Percentiles rank a stretch among this genome's conserved stretches.
phyloP scores from a whole-genome alignment of 352 stramenopile species.

The Thalassiosira sp. region DNA sequence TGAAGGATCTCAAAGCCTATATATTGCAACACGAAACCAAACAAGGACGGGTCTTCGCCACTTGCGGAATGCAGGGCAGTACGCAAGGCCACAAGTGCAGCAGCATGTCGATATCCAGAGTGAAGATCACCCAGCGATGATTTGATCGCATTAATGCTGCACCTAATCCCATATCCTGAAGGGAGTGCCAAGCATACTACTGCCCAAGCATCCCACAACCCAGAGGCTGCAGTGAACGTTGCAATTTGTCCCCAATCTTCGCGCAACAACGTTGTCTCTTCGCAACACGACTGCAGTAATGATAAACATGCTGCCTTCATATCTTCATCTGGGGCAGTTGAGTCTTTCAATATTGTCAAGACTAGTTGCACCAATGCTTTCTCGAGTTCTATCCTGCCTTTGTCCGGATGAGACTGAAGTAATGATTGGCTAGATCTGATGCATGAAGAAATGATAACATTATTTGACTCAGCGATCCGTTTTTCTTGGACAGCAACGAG shows the following conservation, averaged over 20 bases:
- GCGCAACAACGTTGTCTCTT: conserved; percentile 31
- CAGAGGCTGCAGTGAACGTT: conserved; percentile 27
- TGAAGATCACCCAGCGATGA: conserved; percentile 49
- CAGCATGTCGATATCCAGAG: conserved; percentile 27
- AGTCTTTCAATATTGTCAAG: conserved; percentile 33
- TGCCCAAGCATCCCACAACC: conserved; percentile 51
- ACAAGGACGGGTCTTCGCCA: conserved; percentile 28
- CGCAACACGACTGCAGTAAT: conserved; percentile 36
- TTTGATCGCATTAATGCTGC: conserved; percentile 55
- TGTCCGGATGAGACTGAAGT: conserved; percentile 28
- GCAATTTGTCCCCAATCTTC: conserved; percentile 50
- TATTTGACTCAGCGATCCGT: not conserved
- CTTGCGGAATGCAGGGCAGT: conserved; percentile 30
- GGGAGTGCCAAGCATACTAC: conserved; percentile 40
- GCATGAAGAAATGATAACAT: conserved; percentile 43
- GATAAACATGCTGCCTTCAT: conserved; percentile 35
- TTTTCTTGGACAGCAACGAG: conserved; percentile 46
- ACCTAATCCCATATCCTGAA: conserved; percentile 37
- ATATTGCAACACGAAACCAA: conserved; percentile 49
- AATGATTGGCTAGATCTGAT: conserved; percentile 45
- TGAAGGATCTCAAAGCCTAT: conserved; percentile 67
- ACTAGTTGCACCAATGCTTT: conserved; percentile 51
- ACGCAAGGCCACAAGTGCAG: conserved; percentile 44
- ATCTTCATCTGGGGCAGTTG: conserved; percentile 4
- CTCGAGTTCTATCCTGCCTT: conserved; percentile 30